Percentiles rank a stretch among this genome's conserved stretches.
Conservation (phyloP, 2,329 filamentous ascomycete species). For the Fusarium praegraminearum region DNA sequence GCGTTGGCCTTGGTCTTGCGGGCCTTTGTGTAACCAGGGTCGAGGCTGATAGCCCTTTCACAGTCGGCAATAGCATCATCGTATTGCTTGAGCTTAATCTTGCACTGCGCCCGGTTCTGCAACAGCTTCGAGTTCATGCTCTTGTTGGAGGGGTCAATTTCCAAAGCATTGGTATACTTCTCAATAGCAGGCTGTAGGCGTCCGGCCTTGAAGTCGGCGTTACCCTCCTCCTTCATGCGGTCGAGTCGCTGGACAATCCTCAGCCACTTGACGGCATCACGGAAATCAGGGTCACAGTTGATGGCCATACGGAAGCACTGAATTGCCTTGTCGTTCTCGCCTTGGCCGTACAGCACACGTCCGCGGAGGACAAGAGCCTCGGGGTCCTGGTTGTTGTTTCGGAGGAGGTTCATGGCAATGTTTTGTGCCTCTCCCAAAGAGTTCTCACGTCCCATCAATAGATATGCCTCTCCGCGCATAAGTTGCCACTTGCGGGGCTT, state of each 20-base stretch:
- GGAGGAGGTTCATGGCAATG: constrained; percentile 87
- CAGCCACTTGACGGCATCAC: constrained; percentile 87
- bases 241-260: constrained; percentile 92
- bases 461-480: constrained; percentile 89
- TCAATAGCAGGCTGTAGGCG: constrained; percentile 84
- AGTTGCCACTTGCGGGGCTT: constrained; percentile 94
- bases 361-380: constrained; percentile 93
- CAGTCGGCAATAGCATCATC: constrained; percentile 86
- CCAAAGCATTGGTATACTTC: constrained; percentile 84
- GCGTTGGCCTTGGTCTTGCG: constrained; percentile 95
- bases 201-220: constrained; percentile 87
- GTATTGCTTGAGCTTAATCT: constrained; percentile 85
- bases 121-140: constrained; percentile 94
- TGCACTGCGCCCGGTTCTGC: constrained; percentile 91
- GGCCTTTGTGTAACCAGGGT: constrained; percentile 88
- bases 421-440: constrained; percentile 92
- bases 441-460: constrained; percentile 93
- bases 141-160: constrained; percentile 88
- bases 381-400: constrained; percentile 89
- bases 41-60: constrained; percentile 83
- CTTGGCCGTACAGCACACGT: constrained; percentile 87
- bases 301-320: constrained; percentile 92
- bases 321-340: constrained; percentile 94
- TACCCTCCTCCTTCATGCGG: constrained; percentile 93
- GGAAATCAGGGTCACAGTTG: constrained; percentile 91